Evolutionary conservation across 169 alveolate species (phyloP), one percentile per base, ranked within the genome.

Genomic region (Cryptosporidium felis): DNA sequence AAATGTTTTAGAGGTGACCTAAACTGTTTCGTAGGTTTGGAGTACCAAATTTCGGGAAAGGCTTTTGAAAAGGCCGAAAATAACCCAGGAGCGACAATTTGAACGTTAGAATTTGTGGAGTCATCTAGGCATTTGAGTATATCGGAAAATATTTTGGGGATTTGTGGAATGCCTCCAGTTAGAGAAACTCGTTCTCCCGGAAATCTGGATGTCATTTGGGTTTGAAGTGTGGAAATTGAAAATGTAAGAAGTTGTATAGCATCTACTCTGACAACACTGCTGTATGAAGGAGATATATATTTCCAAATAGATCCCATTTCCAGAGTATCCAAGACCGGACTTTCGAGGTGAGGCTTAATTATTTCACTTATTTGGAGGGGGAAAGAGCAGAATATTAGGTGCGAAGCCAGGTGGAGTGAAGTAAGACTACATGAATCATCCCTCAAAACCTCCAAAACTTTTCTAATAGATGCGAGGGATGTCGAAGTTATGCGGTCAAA

Each of bases 11-110:
- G 28, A 9, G 82, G 82, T 16, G 80, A 36, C 9, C 26, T 14
- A 41, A 41, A 62, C 28, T 21, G 6, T 32, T 47, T 30, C 16
- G 14, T 66, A 5, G 47, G 28, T 1, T 30, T 34, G 16, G 18
- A 14, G 3, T 46, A 14, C 82, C 82, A 66, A 28, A 66, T 66
- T 47, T 30, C 62, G 8, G 82, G 82, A 47, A 66, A 66, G 26
- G 51, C 5, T 49, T 47, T 45, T 47, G 34, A 66, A 47, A 47
- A 51, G n/a, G 56, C 21, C 1, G 56, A 30, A 16, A 49, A 23
- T 4, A 66, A 32, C 16, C 36, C 38, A 30, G 63, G 63, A 47
- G 82, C 46, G 26, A 66, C 82, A 21, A 49, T 21, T 66, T 66
- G 82, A 66, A 66, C 82, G 51, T 45, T 47, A 14, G 63, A 34